Evolutionary conservation across 2,329 filamentous ascomycete species (phyloP).

Genomic region (Zopfia rhizophila): DNA sequence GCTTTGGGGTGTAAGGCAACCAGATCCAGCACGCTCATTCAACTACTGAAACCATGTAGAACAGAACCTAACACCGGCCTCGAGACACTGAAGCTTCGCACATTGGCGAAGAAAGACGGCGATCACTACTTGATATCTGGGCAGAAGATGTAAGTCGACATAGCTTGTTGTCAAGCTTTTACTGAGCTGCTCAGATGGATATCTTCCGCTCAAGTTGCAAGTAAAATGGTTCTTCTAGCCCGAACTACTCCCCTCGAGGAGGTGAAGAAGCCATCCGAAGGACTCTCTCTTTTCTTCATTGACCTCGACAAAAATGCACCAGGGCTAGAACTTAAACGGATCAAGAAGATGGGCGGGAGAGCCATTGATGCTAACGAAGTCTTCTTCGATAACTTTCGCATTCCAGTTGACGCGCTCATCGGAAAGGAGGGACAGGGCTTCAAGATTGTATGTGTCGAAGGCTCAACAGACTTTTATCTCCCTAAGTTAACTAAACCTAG

Average conservation of each 20-base stretch:
- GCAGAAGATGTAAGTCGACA: conserved; percentile 71
- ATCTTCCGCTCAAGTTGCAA: conserved; percentile 82
- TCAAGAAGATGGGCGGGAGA: conserved; percentile 86
- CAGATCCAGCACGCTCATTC: no score
- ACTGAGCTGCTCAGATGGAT: conserved; percentile 68
- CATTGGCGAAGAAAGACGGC: conserved; percentile 69
- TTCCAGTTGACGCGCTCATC: conserved; percentile 72
- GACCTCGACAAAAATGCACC: conserved; percentile 72
- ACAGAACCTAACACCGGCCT: conserved; percentile 86
- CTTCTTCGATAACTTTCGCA: conserved; percentile 82
- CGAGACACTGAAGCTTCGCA: conserved; percentile 77
- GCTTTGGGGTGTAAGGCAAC: conserved; percentile 90
- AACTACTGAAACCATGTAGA: no score
- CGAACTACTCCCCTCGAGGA: conserved; percentile 77
- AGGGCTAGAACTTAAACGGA: conserved; percentile 73
- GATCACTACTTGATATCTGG: conserved; percentile 74
- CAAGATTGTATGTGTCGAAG: conserved; percentile 64
- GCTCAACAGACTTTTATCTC: neutral
- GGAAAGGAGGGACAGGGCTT: conserved; percentile 81
- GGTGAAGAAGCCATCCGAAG: conserved; percentile 75
- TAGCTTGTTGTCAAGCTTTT: neutral
- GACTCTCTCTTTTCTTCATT: conserved; percentile 83
- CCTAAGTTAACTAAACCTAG: conserved; percentile 21
- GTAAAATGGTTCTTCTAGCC: conserved; percentile 84
- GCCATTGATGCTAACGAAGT: conserved; percentile 88